These are phyloP conservation scores for Cruciata laevipes DNA, from an alignment of 257 asterid genomes.

Conservation along the genomic window DNA sequence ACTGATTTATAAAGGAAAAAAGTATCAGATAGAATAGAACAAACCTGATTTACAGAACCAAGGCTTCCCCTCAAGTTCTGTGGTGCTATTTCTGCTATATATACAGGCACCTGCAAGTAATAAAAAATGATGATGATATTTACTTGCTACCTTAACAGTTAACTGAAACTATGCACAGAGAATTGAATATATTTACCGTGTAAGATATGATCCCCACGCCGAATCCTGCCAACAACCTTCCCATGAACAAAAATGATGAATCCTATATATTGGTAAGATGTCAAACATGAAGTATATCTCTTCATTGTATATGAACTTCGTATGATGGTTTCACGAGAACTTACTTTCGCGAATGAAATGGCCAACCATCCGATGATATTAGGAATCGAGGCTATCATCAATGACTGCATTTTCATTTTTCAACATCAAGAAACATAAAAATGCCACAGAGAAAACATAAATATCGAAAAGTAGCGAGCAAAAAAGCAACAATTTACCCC, in stretches of 20 bases:
- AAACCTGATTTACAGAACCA: conserved; percentile 81
- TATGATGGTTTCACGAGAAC: conserved; percentile 9
- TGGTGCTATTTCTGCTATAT: conserved; percentile 90
- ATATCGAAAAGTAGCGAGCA: not conserved
- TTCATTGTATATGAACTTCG: not conserved
- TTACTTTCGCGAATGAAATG: conserved; percentile 79
- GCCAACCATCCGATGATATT: conserved; percentile 86
- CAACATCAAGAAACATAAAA: conserved; percentile 4
- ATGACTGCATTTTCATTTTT: conserved; percentile 46
- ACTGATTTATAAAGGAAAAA: not conserved
- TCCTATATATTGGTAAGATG: conserved; percentile 33
- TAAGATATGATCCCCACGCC: conserved; percentile 92
- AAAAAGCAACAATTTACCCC: conserved; percentile 45
- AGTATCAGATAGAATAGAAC: conserved; percentile 13
- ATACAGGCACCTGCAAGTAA: conserved; percentile 67
- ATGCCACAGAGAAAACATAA: not conserved
- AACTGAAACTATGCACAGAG: not conserved
- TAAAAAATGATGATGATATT: conserved; percentile 13
- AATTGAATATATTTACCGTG: conserved; percentile 40
- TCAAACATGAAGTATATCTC: not conserved
- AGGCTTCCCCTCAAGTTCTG: conserved; percentile 85
- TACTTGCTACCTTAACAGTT: too few relatives aligned
- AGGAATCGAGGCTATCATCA: conserved; percentile 82
- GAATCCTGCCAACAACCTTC: conserved; percentile 82
- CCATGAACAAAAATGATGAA: conserved; percentile 79